Conservation (phyloP, 225 moss, liverwort and hornwort genomes). For the Sphagnum contortum region DNA sequence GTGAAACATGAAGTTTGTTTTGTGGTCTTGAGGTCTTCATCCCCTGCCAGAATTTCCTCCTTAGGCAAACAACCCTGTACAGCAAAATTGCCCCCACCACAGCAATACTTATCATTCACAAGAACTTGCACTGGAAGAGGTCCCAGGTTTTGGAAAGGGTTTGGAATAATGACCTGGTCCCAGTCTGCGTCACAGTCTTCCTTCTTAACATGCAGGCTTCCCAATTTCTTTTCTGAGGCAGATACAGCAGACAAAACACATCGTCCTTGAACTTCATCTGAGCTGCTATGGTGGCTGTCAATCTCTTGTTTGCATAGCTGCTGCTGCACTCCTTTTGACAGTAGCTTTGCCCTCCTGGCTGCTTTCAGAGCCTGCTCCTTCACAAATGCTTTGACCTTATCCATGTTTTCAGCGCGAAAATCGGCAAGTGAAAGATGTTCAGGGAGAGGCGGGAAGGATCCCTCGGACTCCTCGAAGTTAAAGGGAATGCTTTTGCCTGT, state of each 20-base stretch:
- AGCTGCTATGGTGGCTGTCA: too few species aligned
- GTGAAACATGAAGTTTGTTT: not conserved
- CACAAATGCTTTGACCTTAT: not conserved
- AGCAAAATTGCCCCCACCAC: not conserved
- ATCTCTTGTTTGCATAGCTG: not conserved
- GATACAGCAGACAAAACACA: not conserved
- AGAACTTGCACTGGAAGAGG: not conserved
- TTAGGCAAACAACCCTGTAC: not conserved
- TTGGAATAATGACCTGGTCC: not conserved
- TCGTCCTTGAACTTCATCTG: too few species aligned
- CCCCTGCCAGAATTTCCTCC: not conserved
- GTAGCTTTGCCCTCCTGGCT: not conserved
- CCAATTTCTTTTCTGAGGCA: not conserved
- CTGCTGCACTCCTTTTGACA: not conserved
- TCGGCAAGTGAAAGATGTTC: not conserved
- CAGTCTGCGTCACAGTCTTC: not conserved
- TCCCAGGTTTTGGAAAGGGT: not conserved
- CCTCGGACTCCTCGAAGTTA: not conserved
- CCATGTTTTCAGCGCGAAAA: not conserved
- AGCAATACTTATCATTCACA: too few species aligned
- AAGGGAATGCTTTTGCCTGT: constrained; percentile 1
- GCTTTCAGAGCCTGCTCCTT: constrained; percentile 1
- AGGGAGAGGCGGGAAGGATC: not conserved
- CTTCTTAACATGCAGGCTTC: not conserved
- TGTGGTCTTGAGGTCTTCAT: not conserved